Base-by-base conservation (phyloP, 2,329 filamentous ascomycete genomes). In the Pyrenochaeta sp. region DNA sequence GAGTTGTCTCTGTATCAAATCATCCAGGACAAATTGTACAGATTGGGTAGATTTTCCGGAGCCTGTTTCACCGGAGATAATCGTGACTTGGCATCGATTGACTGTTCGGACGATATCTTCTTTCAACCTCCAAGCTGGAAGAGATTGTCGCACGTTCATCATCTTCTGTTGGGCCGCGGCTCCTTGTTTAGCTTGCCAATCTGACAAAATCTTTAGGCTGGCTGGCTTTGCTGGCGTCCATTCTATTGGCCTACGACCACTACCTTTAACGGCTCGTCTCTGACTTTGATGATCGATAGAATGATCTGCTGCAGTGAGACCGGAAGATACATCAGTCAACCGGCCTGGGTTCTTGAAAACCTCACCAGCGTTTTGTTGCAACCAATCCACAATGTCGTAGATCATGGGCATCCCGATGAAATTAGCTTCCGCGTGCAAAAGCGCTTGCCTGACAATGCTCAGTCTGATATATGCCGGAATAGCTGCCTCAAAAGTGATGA, bases 41-140 rank as follows among this genome's bases (percentile, higher is more conserved):
- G 92, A 95, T 74, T 99, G 95, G 0, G 95, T 98, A 43, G 91
- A 97, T 77, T 99, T 99, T 70, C 95, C 95, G 15, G 92, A 97
- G 47, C 95, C 95, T 3, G 95, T 99, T 77, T 98, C 95, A 63
- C 95, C 95, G 37, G 93, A 96, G 65, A 99, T 95, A 67, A 99
- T 97, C 0, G 92, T 97, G 45, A 99, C 92, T 74, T 97, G 89
- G 68, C 94, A 87, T 4, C 83, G 79, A 36, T 83, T 83, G 43
- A 99, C 90, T 0, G 90, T 90, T 17, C 84, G 75, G 9, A 98
- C 86, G 27, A 99, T 91, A 1, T 83, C 81, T 17, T 94, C 87
- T 64, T 86, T 87, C 66, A 95, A 86, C 54, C 86, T 85, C 95
- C 95, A 99, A 1, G 95, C 95, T 2, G 95, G 95, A 2, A 99